Evolutionary conservation across 2,329 filamentous ascomycete genomes (phyloP).

Genomic region (Lasiodiplodia citricola): DNA sequence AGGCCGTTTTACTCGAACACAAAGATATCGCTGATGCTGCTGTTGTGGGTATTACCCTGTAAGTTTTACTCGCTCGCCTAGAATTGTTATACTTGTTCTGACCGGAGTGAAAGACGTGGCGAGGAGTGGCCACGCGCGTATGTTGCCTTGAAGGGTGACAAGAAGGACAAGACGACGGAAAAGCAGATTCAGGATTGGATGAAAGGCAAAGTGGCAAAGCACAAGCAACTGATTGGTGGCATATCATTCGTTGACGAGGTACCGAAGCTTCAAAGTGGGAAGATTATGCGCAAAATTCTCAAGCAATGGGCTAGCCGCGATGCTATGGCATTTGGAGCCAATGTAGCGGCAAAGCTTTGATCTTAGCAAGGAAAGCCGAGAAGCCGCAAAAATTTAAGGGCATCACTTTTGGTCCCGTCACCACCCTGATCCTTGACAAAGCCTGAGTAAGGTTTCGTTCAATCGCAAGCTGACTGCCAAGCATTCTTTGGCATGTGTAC

Average conservation of each 20-base stretch:
- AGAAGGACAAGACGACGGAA: constrained; percentile 51
- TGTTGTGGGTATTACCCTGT: constrained; percentile 68
- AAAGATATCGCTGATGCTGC: constrained; percentile 66
- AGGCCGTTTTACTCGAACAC: constrained; percentile 62
- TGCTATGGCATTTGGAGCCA: constrained; percentile 40
- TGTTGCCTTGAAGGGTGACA: constrained; percentile 53
- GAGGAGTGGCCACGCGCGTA: constrained; percentile 57
- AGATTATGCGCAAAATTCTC: constrained; percentile 67
- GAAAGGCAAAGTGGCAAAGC: constrained; percentile 65
- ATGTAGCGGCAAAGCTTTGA: constrained; percentile 25
- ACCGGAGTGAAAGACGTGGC: background rate
- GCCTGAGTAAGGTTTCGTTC: background rate
- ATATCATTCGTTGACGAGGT: constrained; percentile 71
- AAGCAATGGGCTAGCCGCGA: constrained; percentile 64
- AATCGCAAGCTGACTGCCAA: background rate
- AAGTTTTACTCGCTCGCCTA: constrained; percentile 30
- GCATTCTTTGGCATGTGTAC: background rate
- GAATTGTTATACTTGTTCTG: background rate
- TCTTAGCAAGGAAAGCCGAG: background rate
- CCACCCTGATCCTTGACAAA: background rate
- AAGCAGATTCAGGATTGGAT: constrained; percentile 67
- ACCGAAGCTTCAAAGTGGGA: constrained; percentile 59
- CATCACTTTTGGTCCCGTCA: background rate
- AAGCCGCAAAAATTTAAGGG: background rate
- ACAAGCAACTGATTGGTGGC: constrained; percentile 73